Conservation (phyloP, 331 rosid genomes). For the Stylosanthes scabra region DNA sequence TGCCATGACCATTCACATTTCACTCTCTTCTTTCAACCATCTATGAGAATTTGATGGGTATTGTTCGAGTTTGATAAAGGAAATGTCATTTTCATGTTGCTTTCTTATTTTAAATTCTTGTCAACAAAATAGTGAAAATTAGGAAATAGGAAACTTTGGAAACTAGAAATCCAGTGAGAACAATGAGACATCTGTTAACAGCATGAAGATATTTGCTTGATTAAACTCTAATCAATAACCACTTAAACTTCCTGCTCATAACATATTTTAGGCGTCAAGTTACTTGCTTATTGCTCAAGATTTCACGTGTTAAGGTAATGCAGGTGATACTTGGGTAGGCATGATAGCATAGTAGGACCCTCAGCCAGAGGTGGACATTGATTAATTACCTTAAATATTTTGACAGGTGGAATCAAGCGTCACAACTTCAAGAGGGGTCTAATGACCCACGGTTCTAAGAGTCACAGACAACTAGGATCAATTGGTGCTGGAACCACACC, state of each 20-base stretch:
- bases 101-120: background rate
- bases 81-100: background rate
- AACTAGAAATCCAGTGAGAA: background rate
- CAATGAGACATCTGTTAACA: background rate
- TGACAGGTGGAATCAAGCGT: constrained; percentile 89
- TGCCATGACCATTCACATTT: background rate
- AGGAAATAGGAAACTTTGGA: background rate
- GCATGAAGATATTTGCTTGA: background rate
- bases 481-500: constrained; percentile 99
- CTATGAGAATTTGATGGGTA: background rate
- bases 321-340: constrained; percentile 4
- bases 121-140: background rate
- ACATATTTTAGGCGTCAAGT: background rate
- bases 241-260: constrained; percentile 14
- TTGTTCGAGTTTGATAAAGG: background rate
- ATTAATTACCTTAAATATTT: constrained; percentile 1
- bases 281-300: too few relatives aligned
- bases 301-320: background rate
- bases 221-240: background rate
- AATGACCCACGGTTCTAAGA: constrained; percentile 95
- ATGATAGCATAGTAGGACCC: background rate
- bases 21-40: background rate
- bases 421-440: constrained; percentile 84
- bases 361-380: background rate
- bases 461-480: constrained; percentile 90